Conservation (phyloP, 495 filamentous ascomycete genomes). For the Haplographium delicatum region DNA sequence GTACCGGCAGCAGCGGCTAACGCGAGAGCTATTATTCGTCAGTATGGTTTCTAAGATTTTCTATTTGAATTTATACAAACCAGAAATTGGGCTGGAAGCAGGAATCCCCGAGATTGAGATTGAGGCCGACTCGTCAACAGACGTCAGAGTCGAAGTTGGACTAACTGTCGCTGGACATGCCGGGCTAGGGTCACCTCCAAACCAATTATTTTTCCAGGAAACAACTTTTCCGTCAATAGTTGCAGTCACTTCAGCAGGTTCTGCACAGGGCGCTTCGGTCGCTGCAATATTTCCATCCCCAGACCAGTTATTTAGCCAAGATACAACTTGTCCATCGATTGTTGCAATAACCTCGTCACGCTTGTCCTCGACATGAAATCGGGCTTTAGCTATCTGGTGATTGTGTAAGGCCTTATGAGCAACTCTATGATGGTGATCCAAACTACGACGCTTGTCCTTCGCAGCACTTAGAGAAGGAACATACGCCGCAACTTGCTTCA, state of each 20-base stretch:
- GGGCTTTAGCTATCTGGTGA: constrained; percentile 28
- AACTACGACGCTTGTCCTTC: constrained; percentile 28
- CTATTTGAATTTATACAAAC: neutral
- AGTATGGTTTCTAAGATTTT: neutral
- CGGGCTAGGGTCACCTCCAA: constrained; percentile 27
- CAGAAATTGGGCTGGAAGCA: neutral
- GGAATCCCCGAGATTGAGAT: neutral
- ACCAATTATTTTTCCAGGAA: constrained; percentile 62
- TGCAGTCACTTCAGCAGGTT: constrained; percentile 41
- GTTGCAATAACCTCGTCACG: constrained; percentile 46
- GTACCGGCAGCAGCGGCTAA: neutral
- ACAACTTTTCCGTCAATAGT: constrained; percentile 57
- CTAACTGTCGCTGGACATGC: constrained; percentile 11
- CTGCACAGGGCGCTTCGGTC: constrained; percentile 6
- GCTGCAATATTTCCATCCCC: too few species aligned
- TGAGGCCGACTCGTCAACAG: neutral
- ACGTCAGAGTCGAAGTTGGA: constrained; percentile 8
- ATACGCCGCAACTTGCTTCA: constrained; percentile 63
- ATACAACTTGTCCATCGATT: constrained; percentile 56
- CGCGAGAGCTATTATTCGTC: neutral
- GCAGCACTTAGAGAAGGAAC: constrained; percentile 29
- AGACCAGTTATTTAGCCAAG: constrained; percentile 62
- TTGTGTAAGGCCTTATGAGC: constrained; percentile 31
- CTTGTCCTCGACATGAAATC: constrained; percentile 14
- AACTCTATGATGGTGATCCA: constrained; percentile 31